phyloP scores from a whole-genome alignment of 2,329 filamentous ascomycete genomes.

The Pseudogymnoascus sp. region DNA sequence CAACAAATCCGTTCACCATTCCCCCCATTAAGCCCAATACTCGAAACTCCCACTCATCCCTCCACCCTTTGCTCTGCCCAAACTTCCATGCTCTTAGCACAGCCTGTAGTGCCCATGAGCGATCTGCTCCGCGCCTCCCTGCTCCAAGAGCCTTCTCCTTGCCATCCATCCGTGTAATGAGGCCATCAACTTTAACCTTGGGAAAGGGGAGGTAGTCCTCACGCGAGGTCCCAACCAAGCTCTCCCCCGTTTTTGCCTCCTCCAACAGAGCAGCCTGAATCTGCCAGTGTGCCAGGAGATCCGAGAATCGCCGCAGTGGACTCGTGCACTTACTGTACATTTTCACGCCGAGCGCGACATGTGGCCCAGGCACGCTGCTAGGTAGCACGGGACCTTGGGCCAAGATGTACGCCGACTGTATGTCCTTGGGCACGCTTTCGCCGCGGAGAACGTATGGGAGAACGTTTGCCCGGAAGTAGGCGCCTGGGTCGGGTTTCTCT shows the following conservation, averaged over 20 bases:
- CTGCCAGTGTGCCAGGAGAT: constrained; percentile 59
- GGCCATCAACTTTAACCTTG: constrained; percentile 20
- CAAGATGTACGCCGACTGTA: constrained; percentile 20
- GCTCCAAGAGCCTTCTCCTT: constrained; percentile 21
- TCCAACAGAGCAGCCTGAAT: constrained; percentile 49
- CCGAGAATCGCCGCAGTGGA: constrained; percentile 55
- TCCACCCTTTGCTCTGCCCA: constrained; percentile 16
- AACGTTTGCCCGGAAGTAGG: constrained; percentile 19
- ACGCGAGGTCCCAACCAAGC: constrained; percentile 28
- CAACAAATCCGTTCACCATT: constrained; percentile 1
- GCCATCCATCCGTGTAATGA: constrained; percentile 22
- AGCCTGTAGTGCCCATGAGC: constrained; percentile 51
- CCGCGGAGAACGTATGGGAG: constrained; percentile 14
- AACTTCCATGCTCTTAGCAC: constrained; percentile 51
- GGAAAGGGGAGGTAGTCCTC: constrained; percentile 25
- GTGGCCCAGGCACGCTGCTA: constrained; percentile 43
- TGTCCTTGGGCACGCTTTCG: not conserved
- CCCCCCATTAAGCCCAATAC: not conserved
- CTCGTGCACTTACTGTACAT: constrained; percentile 58
- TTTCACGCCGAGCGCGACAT: constrained; percentile 49
- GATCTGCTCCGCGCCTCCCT: constrained; percentile 24
- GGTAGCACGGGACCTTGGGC: constrained; percentile 44
- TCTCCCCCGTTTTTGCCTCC: constrained; percentile 31
- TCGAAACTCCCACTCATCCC: constrained; percentile 1
- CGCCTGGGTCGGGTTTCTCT: constrained; percentile 17